These are phyloP conservation scores for Trametes coccinea DNA, from an alignment of 768 basidiomycete species.

Conservation along the genomic window DNA sequence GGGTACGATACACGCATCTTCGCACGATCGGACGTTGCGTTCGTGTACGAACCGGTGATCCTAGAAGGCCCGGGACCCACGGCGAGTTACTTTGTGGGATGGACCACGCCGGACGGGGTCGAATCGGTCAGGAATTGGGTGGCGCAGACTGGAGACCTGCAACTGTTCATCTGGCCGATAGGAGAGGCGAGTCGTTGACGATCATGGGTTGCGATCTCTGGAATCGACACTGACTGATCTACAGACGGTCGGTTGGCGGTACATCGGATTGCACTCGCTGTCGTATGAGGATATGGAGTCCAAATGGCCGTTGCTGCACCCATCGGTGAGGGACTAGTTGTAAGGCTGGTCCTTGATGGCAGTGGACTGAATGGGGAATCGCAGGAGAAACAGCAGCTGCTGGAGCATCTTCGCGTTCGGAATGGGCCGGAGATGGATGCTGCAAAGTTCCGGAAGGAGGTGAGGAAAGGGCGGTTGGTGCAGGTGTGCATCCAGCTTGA, in stretches of 20 bases:
- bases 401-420: slow-evolving; percentile 29
- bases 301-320: slow-evolving; percentile 9
- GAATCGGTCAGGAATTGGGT: slow-evolving; percentile 30
- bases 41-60: slow-evolving; percentile 56
- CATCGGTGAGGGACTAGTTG: slow-evolving; percentile 4
- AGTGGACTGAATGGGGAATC: neutral
- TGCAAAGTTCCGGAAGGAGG: slow-evolving; percentile 34
- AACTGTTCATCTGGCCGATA: slow-evolving; percentile 52
- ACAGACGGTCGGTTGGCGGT: slow-evolving; percentile 19
- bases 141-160: slow-evolving; percentile 34
- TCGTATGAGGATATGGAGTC: slow-evolving; percentile 4
- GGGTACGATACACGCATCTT: slow-evolving; percentile 45
- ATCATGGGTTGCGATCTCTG: neutral
- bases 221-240: neutral
- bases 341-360: neutral
- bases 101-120: slow-evolving; percentile 43
- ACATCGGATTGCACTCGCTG: slow-evolving; percentile 17
- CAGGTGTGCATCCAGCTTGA: slow-evolving; percentile 33
- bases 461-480: slow-evolving; percentile 44
- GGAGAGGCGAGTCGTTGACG: slow-evolving; percentile 39
- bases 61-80: slow-evolving; percentile 45
- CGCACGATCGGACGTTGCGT: slow-evolving; percentile 42
- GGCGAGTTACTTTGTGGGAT: slow-evolving; percentile 51
- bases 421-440: slow-evolving; percentile 34
- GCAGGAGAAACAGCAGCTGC: slow-evolving; percentile 35